phyloP scores from a whole-genome alignment of 116 monocot species.

The Papilionanthe hybrid region DNA sequence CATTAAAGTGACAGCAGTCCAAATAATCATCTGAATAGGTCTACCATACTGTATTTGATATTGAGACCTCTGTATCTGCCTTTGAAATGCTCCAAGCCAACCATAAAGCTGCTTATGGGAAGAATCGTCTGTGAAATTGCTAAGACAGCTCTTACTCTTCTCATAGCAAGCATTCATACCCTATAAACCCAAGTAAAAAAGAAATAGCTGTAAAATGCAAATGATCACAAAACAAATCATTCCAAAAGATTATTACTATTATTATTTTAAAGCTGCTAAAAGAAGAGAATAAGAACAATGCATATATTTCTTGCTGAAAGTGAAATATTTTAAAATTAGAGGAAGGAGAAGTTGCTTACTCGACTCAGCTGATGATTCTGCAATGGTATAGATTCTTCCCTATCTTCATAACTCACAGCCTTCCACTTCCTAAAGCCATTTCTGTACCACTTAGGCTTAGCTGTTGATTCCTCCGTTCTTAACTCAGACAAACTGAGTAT shows the following conservation, averaged over 20 bases:
- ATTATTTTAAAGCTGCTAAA: not conserved
- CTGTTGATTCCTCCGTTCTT: conserved; percentile 31
- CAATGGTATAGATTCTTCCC: conserved; percentile 43
- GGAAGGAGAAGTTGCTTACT: conserved; percentile 23
- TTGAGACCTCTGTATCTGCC: conserved; percentile 89
- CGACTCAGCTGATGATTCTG: conserved; percentile 36
- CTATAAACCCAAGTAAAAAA: conserved; percentile 13
- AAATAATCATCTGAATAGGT: conserved; percentile 54
- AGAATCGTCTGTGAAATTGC: conserved; percentile 41
- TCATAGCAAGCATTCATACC: conserved; percentile 58
- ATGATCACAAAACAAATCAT: not conserved
- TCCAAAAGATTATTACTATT: not conserved
- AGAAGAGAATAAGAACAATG: not conserved
- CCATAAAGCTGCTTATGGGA: conserved; percentile 74
- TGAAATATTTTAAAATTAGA: not conserved
- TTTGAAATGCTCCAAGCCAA: conserved; percentile 76
- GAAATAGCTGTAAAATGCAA: not conserved
- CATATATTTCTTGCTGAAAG: not conserved
- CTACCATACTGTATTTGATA: conserved; percentile 82
- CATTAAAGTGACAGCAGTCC: conserved; percentile 32
- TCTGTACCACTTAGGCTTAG: conserved; percentile 52
- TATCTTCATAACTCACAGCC: conserved; percentile 26
- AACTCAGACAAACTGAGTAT: conserved; percentile 46
- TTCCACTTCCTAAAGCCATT: conserved; percentile 65
- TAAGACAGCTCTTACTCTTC: conserved; percentile 59